Percentiles rank a stretch among this genome's conserved stretches.
Evolutionary conservation across 2,329 filamentous ascomycete genomes (phyloP).

Genomic region (Lasiodiplodia gonubiensis): DNA sequence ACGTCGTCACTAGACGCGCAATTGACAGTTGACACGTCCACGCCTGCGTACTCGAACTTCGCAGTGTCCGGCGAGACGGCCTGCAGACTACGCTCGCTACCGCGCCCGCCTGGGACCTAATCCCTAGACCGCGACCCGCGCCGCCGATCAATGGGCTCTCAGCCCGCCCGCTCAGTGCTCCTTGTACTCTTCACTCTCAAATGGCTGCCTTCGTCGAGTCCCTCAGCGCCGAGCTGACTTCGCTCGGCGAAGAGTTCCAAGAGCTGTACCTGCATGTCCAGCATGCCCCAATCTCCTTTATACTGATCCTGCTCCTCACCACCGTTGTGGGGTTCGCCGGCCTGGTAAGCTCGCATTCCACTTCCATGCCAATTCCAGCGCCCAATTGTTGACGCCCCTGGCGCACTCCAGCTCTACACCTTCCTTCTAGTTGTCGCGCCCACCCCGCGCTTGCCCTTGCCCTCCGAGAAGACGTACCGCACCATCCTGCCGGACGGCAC

Average conservation of each 20-base stretch:
- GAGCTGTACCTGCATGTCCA: slow-evolving; percentile 21
- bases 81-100: not conserved
- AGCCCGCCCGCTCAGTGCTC: slow-evolving; percentile 9
- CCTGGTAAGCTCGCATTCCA: slow-evolving; percentile 26
- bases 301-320: slow-evolving; percentile 25
- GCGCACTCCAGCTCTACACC: slow-evolving; percentile 63
- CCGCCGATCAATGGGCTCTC: slow-evolving; percentile 27
- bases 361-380: slow-evolving; percentile 18
- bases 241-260: not conserved
- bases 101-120: not conserved
- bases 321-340: slow-evolving; percentile 21
- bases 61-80: not conserved
- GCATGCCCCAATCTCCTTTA: slow-evolving; percentile 24
- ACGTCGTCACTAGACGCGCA: slow-evolving; percentile 27
- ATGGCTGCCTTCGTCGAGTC: slow-evolving; percentile 20
- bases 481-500: slow-evolving; percentile 72
- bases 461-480: slow-evolving; percentile 84
- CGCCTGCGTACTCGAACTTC: not conserved
- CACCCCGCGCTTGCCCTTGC: slow-evolving; percentile 72
- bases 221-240: slow-evolving; percentile 16
- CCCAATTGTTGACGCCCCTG: not conserved
- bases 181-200: slow-evolving; percentile 8
- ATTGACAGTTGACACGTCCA: slow-evolving; percentile 17
- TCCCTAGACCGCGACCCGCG: not conserved
- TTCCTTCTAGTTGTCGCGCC: slow-evolving; percentile 79